phyloP scores from a whole-genome alignment of 371 early-diverging fungal genomes.

The Sporodiniella umbellata region DNA sequence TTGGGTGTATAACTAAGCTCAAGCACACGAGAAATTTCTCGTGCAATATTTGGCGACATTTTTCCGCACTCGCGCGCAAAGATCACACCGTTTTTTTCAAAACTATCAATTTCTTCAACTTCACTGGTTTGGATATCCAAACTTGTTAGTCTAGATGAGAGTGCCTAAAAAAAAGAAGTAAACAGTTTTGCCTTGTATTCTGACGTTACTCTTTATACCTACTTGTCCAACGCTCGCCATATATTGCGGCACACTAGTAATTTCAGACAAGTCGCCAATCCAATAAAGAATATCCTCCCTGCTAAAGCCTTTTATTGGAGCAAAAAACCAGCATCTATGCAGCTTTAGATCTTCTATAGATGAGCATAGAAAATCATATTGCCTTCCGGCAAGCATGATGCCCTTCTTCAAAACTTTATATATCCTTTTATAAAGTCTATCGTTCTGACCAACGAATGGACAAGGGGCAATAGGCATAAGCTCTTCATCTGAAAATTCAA shows the following conservation, averaged over 20 bases:
- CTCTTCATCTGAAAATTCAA: constrained; percentile 73
- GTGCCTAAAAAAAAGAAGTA: constrained; percentile 1
- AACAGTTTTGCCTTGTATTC: background rate
- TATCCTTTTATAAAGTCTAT: constrained; percentile 39
- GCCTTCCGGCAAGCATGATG: constrained; percentile 48
- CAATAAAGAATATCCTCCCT: constrained; percentile 48
- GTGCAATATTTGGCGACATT: constrained; percentile 50
- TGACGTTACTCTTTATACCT: background rate
- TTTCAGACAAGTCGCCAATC: constrained; percentile 68
- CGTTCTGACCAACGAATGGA: constrained; percentile 10
- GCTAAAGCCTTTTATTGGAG: constrained; percentile 23
- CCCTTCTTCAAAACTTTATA: constrained; percentile 49
- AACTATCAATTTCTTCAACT: constrained; percentile 48
- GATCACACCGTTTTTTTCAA: constrained; percentile 40
- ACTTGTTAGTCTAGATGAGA: background rate
- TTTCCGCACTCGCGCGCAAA: constrained; percentile 77
- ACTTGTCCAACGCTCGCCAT: constrained; percentile 64
- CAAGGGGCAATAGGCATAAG: constrained; percentile 24
- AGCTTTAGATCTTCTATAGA: constrained; percentile 60
- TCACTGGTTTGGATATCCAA: constrained; percentile 15
- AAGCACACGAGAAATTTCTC: constrained; percentile 21
- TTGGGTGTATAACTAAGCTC: constrained; percentile 49
- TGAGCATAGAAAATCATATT: constrained; percentile 69
- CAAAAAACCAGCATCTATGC: constrained; percentile 77
- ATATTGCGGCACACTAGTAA: constrained; percentile 59